phyloP scores from a whole-genome alignment of 805 yeast species.

The Metschnikowia gelsemii region DNA sequence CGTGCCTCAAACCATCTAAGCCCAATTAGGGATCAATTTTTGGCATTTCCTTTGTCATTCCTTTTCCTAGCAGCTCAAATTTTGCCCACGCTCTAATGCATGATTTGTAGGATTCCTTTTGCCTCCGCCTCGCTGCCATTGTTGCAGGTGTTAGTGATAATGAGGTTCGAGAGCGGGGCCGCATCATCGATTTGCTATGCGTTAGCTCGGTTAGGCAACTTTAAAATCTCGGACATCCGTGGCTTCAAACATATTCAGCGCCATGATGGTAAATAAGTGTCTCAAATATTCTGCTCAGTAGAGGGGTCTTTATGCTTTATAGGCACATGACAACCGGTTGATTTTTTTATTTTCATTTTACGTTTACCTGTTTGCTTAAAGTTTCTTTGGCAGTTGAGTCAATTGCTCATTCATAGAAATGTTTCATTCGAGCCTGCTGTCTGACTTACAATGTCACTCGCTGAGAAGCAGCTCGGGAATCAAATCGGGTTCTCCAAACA shows the following conservation, averaged over 20 bases:
- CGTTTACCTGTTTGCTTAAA: not conserved
- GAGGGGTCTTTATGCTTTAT: conserved; percentile 10
- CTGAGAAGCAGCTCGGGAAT: conserved; percentile 12
- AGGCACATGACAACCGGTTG: conserved; percentile 10
- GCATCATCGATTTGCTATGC: conserved; percentile 14
- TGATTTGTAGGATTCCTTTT: conserved; percentile 1
- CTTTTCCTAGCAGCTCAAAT: conserved; percentile 3
- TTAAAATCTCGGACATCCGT: conserved; percentile 8
- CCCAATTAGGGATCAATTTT: not conserved
- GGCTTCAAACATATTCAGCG: conserved; percentile 9
- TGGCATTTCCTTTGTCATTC: conserved; percentile 7
- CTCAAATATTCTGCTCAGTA: conserved; percentile 11
- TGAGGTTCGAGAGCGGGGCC: conserved; percentile 10
- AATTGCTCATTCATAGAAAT: not conserved
- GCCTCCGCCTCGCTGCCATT: conserved; percentile 12
- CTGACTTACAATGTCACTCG: conserved; percentile 12
- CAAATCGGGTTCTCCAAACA: conserved; percentile 7
- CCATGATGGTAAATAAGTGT: conserved; percentile 1
- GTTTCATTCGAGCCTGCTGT: conserved; percentile 13
- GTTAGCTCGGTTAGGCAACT: conserved; percentile 14
- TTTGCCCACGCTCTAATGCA: conserved; percentile 7
- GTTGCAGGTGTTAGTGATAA: conserved; percentile 9
- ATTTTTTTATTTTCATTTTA: conserved; percentile 3
- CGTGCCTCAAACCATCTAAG: conserved; percentile 2
- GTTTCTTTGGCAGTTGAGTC: not conserved